These are phyloP conservation scores for Typha latifolia DNA, from an alignment of 176 grass and related monocot genomes.

Conservation along the genomic window DNA sequence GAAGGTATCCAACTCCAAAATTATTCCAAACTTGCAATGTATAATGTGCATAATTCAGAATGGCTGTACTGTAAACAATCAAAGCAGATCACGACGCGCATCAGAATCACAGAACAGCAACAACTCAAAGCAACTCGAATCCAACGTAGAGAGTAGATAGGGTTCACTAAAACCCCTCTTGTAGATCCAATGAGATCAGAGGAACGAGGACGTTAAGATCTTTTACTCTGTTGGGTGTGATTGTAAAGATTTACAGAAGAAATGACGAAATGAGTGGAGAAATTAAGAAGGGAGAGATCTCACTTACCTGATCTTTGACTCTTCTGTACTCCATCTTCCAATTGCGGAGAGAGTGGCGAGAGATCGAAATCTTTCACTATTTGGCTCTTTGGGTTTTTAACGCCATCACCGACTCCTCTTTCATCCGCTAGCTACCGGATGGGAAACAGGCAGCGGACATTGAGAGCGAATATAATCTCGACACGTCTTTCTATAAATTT, in stretches of 20 bases:
- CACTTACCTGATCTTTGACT: slow-evolving; percentile 22
- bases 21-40: not conserved
- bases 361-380: not conserved
- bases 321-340: slow-evolving; percentile 15
- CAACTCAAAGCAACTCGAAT: not conserved
- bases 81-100: not conserved
- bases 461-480: too few species aligned
- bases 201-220: not conserved
- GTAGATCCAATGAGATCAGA: not conserved
- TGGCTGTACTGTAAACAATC: not conserved
- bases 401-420: too few species aligned
- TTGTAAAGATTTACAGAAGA: not conserved
- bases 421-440: too few species aligned
- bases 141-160: not conserved
- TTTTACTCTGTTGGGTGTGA: not conserved
- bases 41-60: not conserved
- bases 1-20: not conserved
- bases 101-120: not conserved
- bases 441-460: too few species aligned
- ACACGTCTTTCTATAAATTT: too few species aligned
- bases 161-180: not conserved
- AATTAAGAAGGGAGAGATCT: not conserved
- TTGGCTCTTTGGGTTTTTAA: not conserved
- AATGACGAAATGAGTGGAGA: not conserved
- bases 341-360: not conserved